phyloP scores from a whole-genome alignment of 202 grass and related monocot genomes.

The Dendrocalamus latiflorus region DNA sequence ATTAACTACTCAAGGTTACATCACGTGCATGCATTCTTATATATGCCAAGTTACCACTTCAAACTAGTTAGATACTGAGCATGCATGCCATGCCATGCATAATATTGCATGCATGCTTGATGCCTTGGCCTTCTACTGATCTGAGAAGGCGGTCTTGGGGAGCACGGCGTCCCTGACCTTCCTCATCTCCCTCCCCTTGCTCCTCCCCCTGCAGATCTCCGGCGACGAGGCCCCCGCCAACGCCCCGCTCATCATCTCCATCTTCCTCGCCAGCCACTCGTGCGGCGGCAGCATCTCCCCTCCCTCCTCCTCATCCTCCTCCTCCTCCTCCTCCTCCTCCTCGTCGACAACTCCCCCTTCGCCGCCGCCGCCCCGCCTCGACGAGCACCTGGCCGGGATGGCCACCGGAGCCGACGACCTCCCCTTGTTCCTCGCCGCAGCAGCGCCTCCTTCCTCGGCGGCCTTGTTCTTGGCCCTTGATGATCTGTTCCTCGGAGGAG shows the following conservation, averaged over 20 bases:
- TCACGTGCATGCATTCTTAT: too few relatives aligned
- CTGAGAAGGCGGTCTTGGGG: constrained; percentile 64
- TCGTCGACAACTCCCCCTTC: background rate
- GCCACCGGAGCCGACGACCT: constrained; percentile 46
- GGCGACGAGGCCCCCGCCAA: constrained; percentile 34
- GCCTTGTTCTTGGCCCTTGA: background rate
- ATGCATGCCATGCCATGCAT: too few relatives aligned
- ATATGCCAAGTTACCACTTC: too few relatives aligned
- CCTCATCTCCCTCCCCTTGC: constrained; percentile 68
- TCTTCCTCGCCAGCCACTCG: constrained; percentile 87
- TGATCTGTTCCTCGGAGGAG: background rate
- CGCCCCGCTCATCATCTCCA: constrained; percentile 49
- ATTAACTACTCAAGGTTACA: too few relatives aligned
- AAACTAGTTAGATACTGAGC: too few relatives aligned
- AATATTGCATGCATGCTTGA: background rate
- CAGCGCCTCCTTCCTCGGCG: background rate
- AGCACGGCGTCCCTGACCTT: constrained; percentile 84
- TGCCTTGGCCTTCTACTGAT: constrained; percentile 16
- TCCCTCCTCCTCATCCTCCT: constrained; percentile 39
- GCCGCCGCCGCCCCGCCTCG: background rate
- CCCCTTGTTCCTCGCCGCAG: background rate
- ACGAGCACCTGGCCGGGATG: constrained; percentile 41
- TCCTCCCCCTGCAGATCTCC: constrained; percentile 52
- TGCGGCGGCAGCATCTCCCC: constrained; percentile 53
- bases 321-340: constrained; percentile 45